Conservation (phyloP, 169 alveolate species). For the Neospora caninum region DNA sequence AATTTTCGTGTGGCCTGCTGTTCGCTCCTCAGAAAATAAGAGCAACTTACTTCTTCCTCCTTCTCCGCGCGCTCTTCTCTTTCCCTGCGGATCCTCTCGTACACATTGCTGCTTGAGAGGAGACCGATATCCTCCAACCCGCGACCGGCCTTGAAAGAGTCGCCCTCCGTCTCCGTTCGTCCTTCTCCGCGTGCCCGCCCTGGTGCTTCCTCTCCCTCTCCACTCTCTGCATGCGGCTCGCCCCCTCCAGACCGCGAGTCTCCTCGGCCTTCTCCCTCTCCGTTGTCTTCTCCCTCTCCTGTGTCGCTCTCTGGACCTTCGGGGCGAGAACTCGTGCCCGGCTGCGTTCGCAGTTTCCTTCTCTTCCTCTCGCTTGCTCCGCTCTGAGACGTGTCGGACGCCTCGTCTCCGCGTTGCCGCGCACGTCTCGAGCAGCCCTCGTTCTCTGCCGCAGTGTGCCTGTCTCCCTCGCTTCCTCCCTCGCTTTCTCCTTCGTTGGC, state of each 20-base stretch:
- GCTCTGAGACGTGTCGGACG: not conserved
- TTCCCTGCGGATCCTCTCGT: not conserved
- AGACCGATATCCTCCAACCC: not conserved
- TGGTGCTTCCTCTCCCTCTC: not conserved
- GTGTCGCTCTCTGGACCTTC: not conserved
- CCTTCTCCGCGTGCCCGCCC: not conserved
- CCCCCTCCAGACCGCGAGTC: too few relatives aligned
- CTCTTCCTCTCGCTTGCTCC: not conserved
- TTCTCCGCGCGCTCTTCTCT: not conserved
- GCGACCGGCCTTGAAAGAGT: constrained; percentile 1
- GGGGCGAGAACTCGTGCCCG: not conserved
- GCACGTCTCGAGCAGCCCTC: not conserved
- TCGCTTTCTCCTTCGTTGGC: not conserved
- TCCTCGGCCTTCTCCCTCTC: too few relatives aligned
- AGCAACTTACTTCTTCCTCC: not conserved
- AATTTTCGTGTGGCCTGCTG: too few relatives aligned
- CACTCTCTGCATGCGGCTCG: too few relatives aligned
- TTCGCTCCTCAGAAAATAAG: not conserved
- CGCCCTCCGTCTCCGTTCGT: not conserved
- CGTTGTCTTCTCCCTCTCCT: too few relatives aligned
- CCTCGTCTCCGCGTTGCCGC: not conserved
- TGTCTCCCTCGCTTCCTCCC: not conserved
- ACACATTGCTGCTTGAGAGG: not conserved
- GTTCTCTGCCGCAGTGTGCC: not conserved
- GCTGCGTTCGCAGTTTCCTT: not conserved